These are phyloP conservation scores for Trypanosoma theileri DNA, from an alignment of 208 protist genomes.

Conservation along the genomic window DNA sequence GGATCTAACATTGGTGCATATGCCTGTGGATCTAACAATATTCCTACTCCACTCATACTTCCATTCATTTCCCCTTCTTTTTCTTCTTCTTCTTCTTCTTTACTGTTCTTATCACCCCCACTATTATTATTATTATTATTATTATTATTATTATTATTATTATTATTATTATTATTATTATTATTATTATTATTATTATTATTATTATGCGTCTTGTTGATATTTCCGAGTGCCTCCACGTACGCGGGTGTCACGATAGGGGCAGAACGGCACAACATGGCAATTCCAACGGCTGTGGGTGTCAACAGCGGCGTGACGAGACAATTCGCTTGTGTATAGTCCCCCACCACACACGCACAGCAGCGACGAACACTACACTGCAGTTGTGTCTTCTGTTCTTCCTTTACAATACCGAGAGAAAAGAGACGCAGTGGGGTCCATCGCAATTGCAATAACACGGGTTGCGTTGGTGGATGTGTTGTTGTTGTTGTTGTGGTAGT, in stretches of 20 bases:
- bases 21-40: neutral
- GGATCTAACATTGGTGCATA: conserved; percentile 6
- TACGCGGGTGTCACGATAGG: conserved; percentile 66
- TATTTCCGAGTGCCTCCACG: conserved; percentile 45
- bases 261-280: conserved; percentile 52
- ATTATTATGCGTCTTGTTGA: conserved; percentile 17
- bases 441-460: conserved; percentile 43
- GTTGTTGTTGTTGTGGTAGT: conserved; percentile 41
- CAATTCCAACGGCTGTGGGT: conserved; percentile 54
- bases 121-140: conserved; percentile 10
- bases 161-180: conserved; percentile 34
- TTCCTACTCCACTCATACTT: too few relatives aligned
- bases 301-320: conserved; percentile 40
- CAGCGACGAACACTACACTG: conserved; percentile 40
- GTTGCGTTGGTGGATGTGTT: conserved; percentile 46
- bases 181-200: conserved; percentile 3
- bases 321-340: conserved; percentile 29
- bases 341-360: conserved; percentile 34
- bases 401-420: conserved; percentile 26
- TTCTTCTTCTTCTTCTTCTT: too few relatives aligned
- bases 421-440: conserved; percentile 59
- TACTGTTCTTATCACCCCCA: conserved; percentile 24
- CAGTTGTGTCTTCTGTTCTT: neutral
- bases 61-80: too few relatives aligned
- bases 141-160: conserved; percentile 15